phyloP scores from a whole-genome alignment of 192 early-diverging fungal species.

The Phycomyces nitens region DNA sequence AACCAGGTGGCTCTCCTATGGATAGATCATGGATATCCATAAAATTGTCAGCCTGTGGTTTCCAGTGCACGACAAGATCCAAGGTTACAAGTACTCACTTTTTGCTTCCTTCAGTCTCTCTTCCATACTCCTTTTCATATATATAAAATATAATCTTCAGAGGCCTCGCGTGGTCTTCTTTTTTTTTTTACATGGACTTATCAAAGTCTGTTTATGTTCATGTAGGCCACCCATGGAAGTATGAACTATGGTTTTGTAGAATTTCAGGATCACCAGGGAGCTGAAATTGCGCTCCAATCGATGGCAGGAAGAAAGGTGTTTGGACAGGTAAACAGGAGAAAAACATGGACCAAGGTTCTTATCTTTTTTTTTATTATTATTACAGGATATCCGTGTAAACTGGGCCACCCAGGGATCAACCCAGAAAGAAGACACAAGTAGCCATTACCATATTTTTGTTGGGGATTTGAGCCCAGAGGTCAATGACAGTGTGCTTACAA shows the following conservation, averaged over 20 bases:
- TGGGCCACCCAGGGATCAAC: constrained; percentile 24
- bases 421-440: constrained; percentile 29
- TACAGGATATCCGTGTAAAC: constrained; percentile 29
- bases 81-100: constrained; percentile 6
- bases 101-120: not conserved
- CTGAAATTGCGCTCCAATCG: constrained; percentile 67
- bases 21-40: too few relatives aligned
- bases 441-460: constrained; percentile 84
- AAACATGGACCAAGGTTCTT: not conserved
- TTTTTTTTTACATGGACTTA: not conserved
- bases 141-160: not conserved
- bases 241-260: constrained; percentile 91
- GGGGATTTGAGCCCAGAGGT: constrained; percentile 88
- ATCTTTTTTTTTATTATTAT: not conserved
- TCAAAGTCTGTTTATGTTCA: not conserved
- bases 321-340: constrained; percentile 44
- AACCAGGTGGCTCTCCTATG: too few relatives aligned
- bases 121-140: constrained; percentile 5
- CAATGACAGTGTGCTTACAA: constrained; percentile 72
- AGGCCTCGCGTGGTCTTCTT: not conserved
- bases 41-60: too few relatives aligned
- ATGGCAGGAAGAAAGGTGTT: constrained; percentile 68
- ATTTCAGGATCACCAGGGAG: constrained; percentile 64
- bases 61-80: not conserved
- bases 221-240: constrained; percentile 14